Percentiles rank a stretch among this genome's conserved stretches.
These are phyloP conservation scores for Tetrapisispora pingtungensis DNA, from an alignment of 805 yeast species.

Conservation along the genomic window DNA sequence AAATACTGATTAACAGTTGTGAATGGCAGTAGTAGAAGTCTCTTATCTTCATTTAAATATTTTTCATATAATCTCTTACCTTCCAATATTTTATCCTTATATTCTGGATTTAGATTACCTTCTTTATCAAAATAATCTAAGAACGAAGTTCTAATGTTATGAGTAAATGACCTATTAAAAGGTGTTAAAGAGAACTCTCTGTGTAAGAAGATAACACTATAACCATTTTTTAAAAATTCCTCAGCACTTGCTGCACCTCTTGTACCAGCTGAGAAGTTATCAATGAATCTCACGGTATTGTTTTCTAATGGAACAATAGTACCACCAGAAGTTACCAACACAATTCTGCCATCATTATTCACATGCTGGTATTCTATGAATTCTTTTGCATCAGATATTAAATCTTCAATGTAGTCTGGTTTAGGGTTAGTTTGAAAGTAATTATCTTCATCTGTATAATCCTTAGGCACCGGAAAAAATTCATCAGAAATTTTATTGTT, in stretches of 20 bases:
- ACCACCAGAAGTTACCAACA: slow-evolving; percentile 89
- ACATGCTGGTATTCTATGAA: slow-evolving; percentile 51
- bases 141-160: slow-evolving; percentile 66
- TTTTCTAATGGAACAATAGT: slow-evolving; percentile 96
- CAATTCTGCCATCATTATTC: slow-evolving; percentile 44
- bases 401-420: slow-evolving; percentile 61
- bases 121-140: slow-evolving; percentile 67
- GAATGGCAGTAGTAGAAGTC: slow-evolving; percentile 60
- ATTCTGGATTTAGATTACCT: slow-evolving; percentile 50
- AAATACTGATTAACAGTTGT: slow-evolving; percentile 92
- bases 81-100: slow-evolving; percentile 50
- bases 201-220: slow-evolving; percentile 87
- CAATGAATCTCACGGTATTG: slow-evolving; percentile 93
- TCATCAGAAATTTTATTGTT: slow-evolving; percentile 61
- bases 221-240: slow-evolving; percentile 72
- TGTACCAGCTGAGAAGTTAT: slow-evolving; percentile 95
- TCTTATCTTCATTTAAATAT: slow-evolving; percentile 20
- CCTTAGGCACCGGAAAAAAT: slow-evolving; percentile 59
- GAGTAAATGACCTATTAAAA: slow-evolving; percentile 81
- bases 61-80: slow-evolving; percentile 37
- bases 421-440: slow-evolving; percentile 66
- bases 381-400: slow-evolving; percentile 44
- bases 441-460: slow-evolving; percentile 52
- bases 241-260: slow-evolving; percentile 97
- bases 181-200: slow-evolving; percentile 89